A percentile compares a stretch with the other conserved stretches of the same genome.
These are phyloP conservation scores for Tothia fuscella DNA, from an alignment of 2,329 filamentous ascomycete species.

Conservation along the genomic window DNA sequence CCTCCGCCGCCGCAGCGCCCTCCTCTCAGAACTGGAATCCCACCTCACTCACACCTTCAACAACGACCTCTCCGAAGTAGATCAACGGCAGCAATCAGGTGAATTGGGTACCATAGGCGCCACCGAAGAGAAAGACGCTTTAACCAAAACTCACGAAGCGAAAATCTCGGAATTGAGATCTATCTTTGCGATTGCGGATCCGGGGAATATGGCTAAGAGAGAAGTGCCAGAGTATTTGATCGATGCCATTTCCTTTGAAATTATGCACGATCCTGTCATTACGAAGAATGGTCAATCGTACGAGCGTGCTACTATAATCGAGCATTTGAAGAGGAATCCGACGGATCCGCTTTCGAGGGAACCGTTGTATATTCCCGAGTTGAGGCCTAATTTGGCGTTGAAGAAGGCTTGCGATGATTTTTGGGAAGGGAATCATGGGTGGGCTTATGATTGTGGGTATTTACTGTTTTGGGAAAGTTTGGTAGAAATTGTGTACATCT, in stretches of 20 bases:
- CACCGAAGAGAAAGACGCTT: constrained; percentile 35
- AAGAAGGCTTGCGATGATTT: constrained; percentile 79
- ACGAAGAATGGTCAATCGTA: constrained; percentile 85
- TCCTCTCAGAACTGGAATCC: constrained; percentile 49
- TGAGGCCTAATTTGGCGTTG: constrained; percentile 71
- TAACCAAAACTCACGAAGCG: constrained; percentile 27
- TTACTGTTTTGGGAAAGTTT: too few relatives aligned
- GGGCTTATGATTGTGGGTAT: constrained; percentile 92
- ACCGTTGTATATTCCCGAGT: constrained; percentile 52
- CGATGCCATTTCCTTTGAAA: constrained; percentile 62
- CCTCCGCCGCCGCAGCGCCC: constrained; percentile 40
- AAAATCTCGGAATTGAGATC: constrained; percentile 33
- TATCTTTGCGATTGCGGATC: constrained; percentile 36
- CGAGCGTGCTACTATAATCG: constrained; percentile 72
- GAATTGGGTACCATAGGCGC: constrained; percentile 33
- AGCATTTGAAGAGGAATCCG: constrained; percentile 64
- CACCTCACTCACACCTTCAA: constrained; percentile 25
- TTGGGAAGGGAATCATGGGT: constrained; percentile 64
- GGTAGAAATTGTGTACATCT: too few relatives aligned
- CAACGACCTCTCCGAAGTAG: constrained; percentile 26
- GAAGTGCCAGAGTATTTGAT: constrained; percentile 65
- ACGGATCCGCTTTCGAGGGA: constrained; percentile 79
- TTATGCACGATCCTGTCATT: constrained; percentile 59
- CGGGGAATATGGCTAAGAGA: constrained; percentile 28
- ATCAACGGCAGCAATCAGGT: constrained; percentile 22